Percentiles rank a stretch among this genome's conserved stretches.
Evolutionary conservation across 306 rosid species (phyloP).

Genomic region (Prunus salicina): DNA sequence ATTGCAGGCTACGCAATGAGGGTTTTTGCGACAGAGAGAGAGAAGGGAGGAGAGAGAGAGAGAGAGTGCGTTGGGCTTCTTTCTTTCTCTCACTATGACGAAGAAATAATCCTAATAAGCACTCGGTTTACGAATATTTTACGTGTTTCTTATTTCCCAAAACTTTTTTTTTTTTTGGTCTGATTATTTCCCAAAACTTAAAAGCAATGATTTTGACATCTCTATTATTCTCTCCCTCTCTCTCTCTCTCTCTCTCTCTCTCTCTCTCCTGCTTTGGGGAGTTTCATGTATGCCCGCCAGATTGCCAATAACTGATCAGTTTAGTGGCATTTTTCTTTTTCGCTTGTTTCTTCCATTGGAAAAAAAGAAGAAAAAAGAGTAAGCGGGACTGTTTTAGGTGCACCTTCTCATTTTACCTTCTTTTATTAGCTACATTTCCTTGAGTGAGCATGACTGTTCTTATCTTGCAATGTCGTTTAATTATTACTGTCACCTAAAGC

Average conservation of each 20-base stretch:
- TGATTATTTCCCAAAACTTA: not conserved
- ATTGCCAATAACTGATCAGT: not conserved
- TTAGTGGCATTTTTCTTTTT: not conserved
- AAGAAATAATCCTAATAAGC: not conserved
- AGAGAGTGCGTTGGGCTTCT: not conserved
- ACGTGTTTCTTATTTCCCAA: not conserved
- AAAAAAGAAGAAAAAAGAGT: no score
- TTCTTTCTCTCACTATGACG: not conserved
- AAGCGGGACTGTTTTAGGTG: no score
- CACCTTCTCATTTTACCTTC: no score
- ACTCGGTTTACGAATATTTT: not conserved
- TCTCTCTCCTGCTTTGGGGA: not conserved
- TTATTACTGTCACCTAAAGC: no score
- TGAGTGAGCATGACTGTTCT: no score
- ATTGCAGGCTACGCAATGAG: conserved; percentile 65
- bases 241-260: not conserved
- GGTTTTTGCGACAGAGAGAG: conserved; percentile 39
- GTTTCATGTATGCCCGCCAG: not conserved
- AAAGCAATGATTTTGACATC: not conserved
- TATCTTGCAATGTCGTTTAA: no score
- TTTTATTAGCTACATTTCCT: no score
- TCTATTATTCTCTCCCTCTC: not conserved
- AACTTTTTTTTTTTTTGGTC: not conserved
- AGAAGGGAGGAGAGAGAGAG: conserved; percentile 5
- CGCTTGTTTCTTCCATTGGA: no score